Evolutionary conservation across 1,284 basidiomycete species (phyloP).

Genomic region (Neolentinus lepideus): DNA sequence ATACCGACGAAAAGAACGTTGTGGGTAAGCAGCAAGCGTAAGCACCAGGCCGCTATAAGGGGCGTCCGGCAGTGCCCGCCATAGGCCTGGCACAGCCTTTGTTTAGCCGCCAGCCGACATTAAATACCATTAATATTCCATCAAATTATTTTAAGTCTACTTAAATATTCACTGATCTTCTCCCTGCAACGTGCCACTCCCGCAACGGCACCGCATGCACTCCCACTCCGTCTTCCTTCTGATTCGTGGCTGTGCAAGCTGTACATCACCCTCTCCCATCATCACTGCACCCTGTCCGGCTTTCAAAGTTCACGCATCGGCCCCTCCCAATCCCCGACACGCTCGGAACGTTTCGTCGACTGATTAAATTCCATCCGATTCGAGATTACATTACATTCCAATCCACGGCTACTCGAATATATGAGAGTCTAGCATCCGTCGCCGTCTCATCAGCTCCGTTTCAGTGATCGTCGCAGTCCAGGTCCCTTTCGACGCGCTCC

Average conservation of each 20-base stretch:
- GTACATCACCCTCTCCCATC: background rate
- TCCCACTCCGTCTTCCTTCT: background rate
- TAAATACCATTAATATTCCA: no score
- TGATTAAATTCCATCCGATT: background rate
- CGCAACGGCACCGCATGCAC: background rate
- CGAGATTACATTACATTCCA: background rate
- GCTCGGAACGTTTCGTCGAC: background rate
- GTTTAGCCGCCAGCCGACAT: constrained; percentile 2
- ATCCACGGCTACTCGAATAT: constrained; percentile 22
- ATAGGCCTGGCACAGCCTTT: constrained; percentile 3
- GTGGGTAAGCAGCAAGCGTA: background rate
- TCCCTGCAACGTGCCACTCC: background rate
- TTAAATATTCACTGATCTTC: no score
- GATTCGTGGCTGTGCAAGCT: constrained; percentile 2
- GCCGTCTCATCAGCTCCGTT: constrained; percentile 71
- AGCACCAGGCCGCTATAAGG: background rate
- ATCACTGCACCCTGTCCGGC: background rate
- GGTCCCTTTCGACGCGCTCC: constrained; percentile 28
- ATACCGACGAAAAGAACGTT: background rate
- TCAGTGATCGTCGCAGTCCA: constrained; percentile 66
- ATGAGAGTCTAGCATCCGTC: constrained; percentile 64
- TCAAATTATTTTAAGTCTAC: no score
- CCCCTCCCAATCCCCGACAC: background rate
- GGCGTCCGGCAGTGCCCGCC: background rate
- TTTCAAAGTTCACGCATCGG: background rate